Conservation (phyloP, 441 rosid species). For the Euphorbia corollata region DNA sequence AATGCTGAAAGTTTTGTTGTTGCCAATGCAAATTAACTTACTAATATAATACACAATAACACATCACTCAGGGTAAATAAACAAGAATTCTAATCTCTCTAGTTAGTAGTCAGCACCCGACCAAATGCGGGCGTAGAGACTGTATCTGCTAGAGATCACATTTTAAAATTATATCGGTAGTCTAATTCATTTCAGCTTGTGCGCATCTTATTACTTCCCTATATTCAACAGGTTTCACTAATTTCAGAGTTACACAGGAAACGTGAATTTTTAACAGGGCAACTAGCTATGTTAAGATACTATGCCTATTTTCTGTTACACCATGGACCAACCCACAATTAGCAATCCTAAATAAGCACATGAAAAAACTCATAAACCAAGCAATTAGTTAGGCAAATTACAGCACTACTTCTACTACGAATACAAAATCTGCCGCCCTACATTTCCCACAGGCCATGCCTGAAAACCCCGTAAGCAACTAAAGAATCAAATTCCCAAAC, state of each 20-base stretch:
- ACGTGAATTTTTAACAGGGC: not conserved
- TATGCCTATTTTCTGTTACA: not conserved
- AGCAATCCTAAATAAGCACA: not conserved
- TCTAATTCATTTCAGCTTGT: conserved; percentile 5
- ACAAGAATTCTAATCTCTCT: not conserved
- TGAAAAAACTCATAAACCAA: not conserved
- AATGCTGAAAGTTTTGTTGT: not conserved
- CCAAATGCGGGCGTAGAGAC: not conserved
- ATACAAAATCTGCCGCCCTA: not conserved
- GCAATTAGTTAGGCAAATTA: not conserved
- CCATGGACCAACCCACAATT: not conserved
- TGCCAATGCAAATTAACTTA: not conserved
- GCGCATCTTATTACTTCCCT: not conserved
- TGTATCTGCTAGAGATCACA: not conserved
- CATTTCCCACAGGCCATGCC: not conserved
- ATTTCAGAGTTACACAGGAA: not conserved
- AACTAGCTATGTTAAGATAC: not conserved
- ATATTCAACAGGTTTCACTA: not conserved
- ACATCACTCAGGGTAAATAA: not conserved
- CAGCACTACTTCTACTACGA: not conserved
- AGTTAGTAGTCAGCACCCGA: not conserved
- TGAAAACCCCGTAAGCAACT: not conserved
- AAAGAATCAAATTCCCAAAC: not conserved
- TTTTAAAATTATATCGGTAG: not conserved
- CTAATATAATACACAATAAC: not conserved